Evolutionary conservation across 2,329 filamentous ascomycete species (phyloP).

Genomic region (Lasiodiplodia theobromae): DNA sequence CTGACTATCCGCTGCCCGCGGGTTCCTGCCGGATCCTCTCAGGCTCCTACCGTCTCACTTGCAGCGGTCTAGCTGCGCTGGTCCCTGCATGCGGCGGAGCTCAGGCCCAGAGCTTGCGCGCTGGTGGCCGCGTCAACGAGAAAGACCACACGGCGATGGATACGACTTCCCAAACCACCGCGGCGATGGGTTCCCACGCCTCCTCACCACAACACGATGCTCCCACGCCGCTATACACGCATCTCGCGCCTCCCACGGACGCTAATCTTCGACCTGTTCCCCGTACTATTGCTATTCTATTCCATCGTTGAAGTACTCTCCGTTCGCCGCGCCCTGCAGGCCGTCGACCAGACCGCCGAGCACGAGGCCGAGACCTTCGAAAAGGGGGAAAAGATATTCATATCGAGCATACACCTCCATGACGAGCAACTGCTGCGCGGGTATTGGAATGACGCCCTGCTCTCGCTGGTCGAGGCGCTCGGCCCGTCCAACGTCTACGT

Average conservation of each 20-base stretch:
- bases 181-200: slow-evolving; percentile 7
- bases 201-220: slow-evolving; percentile 12
- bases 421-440: slow-evolving; percentile 65
- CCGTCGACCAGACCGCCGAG: slow-evolving; percentile 12
- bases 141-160: slow-evolving; percentile 10
- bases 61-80: background rate
- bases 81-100: slow-evolving; percentile 12
- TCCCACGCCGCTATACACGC: slow-evolving; percentile 27
- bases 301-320: slow-evolving; percentile 18
- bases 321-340: slow-evolving; percentile 21
- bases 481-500: slow-evolving; percentile 72
- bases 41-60: background rate
- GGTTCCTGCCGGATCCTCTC: background rate
- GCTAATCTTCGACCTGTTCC: slow-evolving; percentile 26
- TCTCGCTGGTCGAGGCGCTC: slow-evolving; percentile 63
- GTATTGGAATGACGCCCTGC: slow-evolving; percentile 69
- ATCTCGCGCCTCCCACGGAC: slow-evolving; percentile 28
- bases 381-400: slow-evolving; percentile 59
- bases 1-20: background rate
- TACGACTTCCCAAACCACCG: slow-evolving; percentile 7
- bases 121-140: slow-evolving; percentile 24
- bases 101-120: slow-evolving; percentile 16
- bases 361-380: slow-evolving; percentile 2
- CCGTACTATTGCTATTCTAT: slow-evolving; percentile 24
- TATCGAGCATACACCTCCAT: slow-evolving; percentile 74